Conservation (phyloP, 2,329 filamentous ascomycete species). For the Fusarium sp. region DNA sequence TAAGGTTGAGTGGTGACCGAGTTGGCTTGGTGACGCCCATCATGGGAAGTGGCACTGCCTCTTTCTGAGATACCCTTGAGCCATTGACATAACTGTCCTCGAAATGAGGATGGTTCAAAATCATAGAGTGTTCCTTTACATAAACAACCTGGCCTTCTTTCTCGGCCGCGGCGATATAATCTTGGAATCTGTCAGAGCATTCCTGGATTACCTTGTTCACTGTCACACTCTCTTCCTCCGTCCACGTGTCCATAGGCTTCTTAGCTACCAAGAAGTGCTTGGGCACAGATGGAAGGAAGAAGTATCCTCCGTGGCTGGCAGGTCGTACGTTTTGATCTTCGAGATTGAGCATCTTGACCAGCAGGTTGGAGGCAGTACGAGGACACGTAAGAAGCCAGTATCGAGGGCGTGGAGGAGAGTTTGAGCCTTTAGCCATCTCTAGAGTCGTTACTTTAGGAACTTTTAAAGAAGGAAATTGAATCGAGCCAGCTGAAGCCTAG, state of each 20-base stretch:
- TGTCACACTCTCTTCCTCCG: conserved; percentile 3
- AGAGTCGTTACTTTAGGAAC: neutral
- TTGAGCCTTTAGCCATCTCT: conserved; percentile 18
- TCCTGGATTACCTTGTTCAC: neutral
- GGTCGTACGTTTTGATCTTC: conserved; percentile 29
- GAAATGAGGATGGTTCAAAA: conserved; percentile 16
- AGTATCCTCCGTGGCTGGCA: conserved; percentile 23
- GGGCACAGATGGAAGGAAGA: conserved; percentile 16
- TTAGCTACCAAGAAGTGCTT: neutral
- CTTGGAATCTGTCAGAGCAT: conserved; percentile 17
- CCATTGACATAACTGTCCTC: conserved; percentile 4
- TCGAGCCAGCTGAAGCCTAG: neutral
- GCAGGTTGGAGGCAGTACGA: conserved; percentile 32
- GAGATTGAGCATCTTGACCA: conserved; percentile 35
- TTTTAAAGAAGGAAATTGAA: neutral
- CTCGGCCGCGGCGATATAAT: conserved; percentile 22
- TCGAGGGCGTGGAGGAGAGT: neutral
- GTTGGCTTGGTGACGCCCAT: neutral
- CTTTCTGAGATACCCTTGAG: neutral
- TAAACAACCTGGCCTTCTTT: conserved; percentile 14
- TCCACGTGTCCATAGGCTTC: conserved; percentile 24
- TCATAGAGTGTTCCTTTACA: conserved; percentile 28
- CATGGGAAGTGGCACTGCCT: neutral
- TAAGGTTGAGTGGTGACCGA: conserved; percentile 28
- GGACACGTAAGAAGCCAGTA: conserved; percentile 33